These are phyloP conservation scores for Eutrema salsugineum DNA, from an alignment of 441 rosid species.

Conservation along the genomic window DNA sequence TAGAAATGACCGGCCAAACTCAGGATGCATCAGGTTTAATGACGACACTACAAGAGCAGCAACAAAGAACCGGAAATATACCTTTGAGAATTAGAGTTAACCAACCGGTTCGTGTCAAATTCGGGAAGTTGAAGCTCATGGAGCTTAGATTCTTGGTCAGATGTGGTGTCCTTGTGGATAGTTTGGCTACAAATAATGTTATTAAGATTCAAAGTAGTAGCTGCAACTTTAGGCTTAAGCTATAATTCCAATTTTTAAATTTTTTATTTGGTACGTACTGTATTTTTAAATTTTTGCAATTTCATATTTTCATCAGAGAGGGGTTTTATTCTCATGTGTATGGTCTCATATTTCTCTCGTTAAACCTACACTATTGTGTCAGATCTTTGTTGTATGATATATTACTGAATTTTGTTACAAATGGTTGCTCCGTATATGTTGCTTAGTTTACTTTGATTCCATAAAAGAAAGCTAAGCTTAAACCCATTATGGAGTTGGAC, in stretches of 20 bases:
- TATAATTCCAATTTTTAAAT: conserved; percentile 27
- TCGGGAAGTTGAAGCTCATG: conserved; percentile 68
- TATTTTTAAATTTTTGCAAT: background rate
- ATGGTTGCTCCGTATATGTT: background rate
- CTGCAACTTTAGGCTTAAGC: conserved; percentile 60
- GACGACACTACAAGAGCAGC: conserved; percentile 40
- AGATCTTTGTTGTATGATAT: conserved; percentile 3
- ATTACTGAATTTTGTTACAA: background rate
- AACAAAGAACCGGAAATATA: conserved; percentile 49
- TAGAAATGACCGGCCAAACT: conserved; percentile 59
- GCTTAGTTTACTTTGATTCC: background rate
- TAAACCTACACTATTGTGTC: background rate
- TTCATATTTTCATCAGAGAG: background rate
- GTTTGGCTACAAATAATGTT: conserved; percentile 36
- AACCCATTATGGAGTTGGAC: too few relatives aligned
- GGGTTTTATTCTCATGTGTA: background rate
- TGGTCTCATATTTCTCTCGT: background rate
- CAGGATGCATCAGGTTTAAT: conserved; percentile 46
- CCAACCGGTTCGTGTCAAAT: conserved; percentile 80
- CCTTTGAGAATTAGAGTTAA: conserved; percentile 61
- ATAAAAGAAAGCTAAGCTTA: background rate
- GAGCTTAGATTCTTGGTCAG: conserved; percentile 61
- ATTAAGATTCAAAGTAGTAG: conserved; percentile 56
- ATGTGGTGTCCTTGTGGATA: conserved; percentile 58
- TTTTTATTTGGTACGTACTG: background rate